phyloP scores from a whole-genome alignment of 768 basidiomycete genomes.

The Hydnum rufescens region DNA sequence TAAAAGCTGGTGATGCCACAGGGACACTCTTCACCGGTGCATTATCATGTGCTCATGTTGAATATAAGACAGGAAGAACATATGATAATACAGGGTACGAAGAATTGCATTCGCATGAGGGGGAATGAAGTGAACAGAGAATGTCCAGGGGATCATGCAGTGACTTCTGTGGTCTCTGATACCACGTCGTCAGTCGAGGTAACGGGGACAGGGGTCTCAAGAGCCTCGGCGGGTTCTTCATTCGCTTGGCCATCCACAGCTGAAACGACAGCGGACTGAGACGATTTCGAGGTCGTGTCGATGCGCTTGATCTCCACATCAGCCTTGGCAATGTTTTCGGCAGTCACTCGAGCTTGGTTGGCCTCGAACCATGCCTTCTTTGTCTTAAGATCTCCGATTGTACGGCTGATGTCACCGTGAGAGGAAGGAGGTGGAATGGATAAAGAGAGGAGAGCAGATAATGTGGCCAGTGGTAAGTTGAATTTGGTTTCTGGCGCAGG shows the following conservation, averaged over 20 bases:
- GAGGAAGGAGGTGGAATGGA: constrained; percentile 82
- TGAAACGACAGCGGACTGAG: not conserved
- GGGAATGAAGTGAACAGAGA: not conserved
- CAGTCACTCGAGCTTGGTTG: constrained; percentile 66
- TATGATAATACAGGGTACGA: not conserved
- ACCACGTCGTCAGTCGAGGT: no score
- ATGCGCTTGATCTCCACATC: constrained; percentile 55
- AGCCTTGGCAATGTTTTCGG: constrained; percentile 62
- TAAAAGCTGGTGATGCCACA: not conserved
- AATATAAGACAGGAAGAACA: not conserved
- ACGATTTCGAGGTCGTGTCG: constrained; percentile 5
- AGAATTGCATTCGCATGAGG: not conserved
- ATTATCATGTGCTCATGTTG: no score
- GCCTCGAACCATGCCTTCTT: constrained; percentile 94
- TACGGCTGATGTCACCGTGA: constrained; percentile 53
- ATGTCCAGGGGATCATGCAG: no score
- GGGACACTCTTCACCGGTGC: not conserved
- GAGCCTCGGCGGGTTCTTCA: not conserved
- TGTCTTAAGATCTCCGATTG: constrained; percentile 74
- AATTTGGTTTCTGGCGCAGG: constrained; percentile 20
- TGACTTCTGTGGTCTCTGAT: no score
- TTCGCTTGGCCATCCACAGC: no score
- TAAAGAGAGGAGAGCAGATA: constrained; percentile 68
- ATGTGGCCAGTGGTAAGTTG: constrained; percentile 67
- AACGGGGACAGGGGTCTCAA: not conserved